A percentile compares a stretch with the other conserved stretches of the same genome.
Evolutionary conservation across 768 basidiomycete genomes (phyloP).

Genomic region (Pisolithus microcarpus): DNA sequence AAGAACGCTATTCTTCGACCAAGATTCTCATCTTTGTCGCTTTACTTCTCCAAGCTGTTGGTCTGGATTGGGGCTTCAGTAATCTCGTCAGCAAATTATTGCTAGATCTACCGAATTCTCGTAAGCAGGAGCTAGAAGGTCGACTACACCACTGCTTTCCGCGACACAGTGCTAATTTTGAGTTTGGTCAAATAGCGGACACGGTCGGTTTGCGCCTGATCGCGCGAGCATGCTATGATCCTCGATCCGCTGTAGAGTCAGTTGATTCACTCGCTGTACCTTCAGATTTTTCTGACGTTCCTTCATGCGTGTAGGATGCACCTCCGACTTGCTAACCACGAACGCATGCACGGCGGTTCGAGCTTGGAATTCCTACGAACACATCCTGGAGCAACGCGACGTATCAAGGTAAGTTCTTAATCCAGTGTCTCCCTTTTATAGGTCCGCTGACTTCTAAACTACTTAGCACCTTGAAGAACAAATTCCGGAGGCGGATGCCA

Average conservation of each 20-base stretch:
- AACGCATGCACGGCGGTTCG: constrained; percentile 31
- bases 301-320: constrained; percentile 52
- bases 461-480: constrained; percentile 44
- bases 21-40: constrained; percentile 37
- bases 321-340: constrained; percentile 51
- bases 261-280: constrained; percentile 12
- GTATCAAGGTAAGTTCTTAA: constrained; percentile 53
- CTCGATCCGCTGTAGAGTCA: constrained; percentile 65
- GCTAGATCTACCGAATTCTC: constrained; percentile 74
- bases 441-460: background rate
- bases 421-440: background rate
- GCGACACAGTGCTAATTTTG: background rate
- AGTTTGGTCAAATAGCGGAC: constrained; percentile 51
- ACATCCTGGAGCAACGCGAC: constrained; percentile 68
- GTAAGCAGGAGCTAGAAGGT: constrained; percentile 81
- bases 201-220: constrained; percentile 76
- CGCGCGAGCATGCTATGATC: constrained; percentile 83
- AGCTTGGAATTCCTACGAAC: constrained; percentile 64
- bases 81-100: constrained; percentile 42
- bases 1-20: constrained; percentile 38
- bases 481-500: constrained; percentile 51
- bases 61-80: constrained; percentile 51
- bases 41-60: constrained; percentile 39
- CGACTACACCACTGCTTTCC: background rate
- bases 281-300: background rate